Base-by-base conservation (phyloP, 1,284 basidiomycete species). In the Clitocybe nebularis region DNA sequence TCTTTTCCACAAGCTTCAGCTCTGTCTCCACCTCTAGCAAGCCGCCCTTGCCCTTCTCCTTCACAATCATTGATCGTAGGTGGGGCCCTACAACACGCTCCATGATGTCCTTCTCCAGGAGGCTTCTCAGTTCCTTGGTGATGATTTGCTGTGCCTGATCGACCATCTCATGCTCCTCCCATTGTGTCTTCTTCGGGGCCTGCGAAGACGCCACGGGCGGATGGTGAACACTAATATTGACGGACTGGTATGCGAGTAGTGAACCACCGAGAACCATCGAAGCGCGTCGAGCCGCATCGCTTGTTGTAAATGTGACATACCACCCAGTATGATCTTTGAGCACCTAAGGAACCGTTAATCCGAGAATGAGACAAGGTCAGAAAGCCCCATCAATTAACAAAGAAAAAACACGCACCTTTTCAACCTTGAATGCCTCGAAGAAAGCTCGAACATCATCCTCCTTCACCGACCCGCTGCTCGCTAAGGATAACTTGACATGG, bases 81-180 rank as follows among this genome's bases (percentile, higher is more conserved):
- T 80, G 77, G 4, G 67, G 62, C 4, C 68, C 74, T 8, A 90
- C 76, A 3, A 89, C 60, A 5, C 79, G 72, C 30, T 83, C 81
- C 53, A 73, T 71, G 22, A 93, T 68, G 53, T 93, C 90, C 60
- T 77, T 81, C 60, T 81, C 70, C 39, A 93, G 68, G 38, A 78
- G 52, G 2, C 57, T 63, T 46, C 67, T 66, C 32, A 93, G 67
- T 56, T 93, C 88, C 26, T 66, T 67, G 34, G 82, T 48, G 37
- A 93, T 77, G 36, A 79, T 63, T 47, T 74, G 68, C 50, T 75
- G 70, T 2, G 86, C 86, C 28, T 74, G 70, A 5, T 74, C 72
- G 10, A 85, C 62, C 23, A 89, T 64, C 54, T 86, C 84, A 2
- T 65, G 64, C 3, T 77, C 72, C 7, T 67, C 72, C 78, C 76